Conservation (phyloP, 2,329 filamentous ascomycete genomes). For the Ambrosiella beaveri region DNA sequence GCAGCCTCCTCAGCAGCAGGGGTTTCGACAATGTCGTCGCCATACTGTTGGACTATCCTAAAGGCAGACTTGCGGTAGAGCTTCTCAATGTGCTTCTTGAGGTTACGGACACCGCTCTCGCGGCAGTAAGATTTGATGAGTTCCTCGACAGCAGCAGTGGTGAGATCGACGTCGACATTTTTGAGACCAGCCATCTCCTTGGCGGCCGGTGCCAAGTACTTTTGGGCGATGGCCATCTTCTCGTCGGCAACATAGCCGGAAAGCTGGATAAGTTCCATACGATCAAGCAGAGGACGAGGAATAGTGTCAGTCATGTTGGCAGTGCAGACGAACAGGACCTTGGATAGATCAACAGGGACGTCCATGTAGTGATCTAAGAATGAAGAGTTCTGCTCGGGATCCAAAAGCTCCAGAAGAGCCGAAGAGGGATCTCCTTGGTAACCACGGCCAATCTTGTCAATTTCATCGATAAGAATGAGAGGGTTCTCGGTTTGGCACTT, state of each 20-base stretch:
- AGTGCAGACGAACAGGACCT: conserved; percentile 96
- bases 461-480: conserved; percentile 86
- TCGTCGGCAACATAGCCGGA: conserved; percentile 95
- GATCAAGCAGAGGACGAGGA: conserved; percentile 76
- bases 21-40: conserved; percentile 58
- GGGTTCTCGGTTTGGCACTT: conserved; percentile 99
- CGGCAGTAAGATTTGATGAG: conserved; percentile 97
- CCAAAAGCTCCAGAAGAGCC: conserved; percentile 78
- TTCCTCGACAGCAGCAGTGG: conserved; percentile 78
- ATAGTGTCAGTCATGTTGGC: conserved; percentile 99
- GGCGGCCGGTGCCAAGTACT: conserved; percentile 82
- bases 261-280: conserved; percentile 94
- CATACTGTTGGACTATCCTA: conserved; percentile 90
- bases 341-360: conserved; percentile 89
- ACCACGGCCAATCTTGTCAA: conserved; percentile 93
- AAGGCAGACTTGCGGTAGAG: conserved; percentile 93
- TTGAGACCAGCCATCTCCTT: conserved; percentile 85
- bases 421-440: conserved; percentile 95
- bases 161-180: conserved; percentile 74
- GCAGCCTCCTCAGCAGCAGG: conserved; percentile 15
- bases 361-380: conserved; percentile 99
- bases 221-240: conserved; percentile 95
- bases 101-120: conserved; percentile 87
- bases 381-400: conserved; percentile 92
- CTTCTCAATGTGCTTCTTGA: conserved; percentile 99